phyloP scores from a whole-genome alignment of 1,284 basidiomycete genomes.

The Kwoniella shivajii region DNA sequence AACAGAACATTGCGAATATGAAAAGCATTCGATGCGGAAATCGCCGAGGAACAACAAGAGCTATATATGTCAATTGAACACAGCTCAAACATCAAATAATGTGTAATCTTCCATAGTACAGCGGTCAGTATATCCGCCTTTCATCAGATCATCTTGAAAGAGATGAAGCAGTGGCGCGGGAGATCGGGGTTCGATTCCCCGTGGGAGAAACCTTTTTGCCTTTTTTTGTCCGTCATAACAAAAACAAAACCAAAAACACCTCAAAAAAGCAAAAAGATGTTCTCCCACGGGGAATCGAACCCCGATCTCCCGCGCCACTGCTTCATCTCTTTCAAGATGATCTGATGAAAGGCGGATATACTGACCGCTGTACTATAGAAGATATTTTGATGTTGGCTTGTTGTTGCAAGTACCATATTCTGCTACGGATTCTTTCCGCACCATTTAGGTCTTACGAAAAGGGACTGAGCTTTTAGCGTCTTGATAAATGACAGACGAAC shows the following conservation, averaged over 20 bases:
- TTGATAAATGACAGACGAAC: too few relatives aligned
- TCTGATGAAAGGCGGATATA: slow-evolving; percentile 15
- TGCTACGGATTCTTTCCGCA: too few relatives aligned
- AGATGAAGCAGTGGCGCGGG: slow-evolving; percentile 1
- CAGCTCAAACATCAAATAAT: background rate
- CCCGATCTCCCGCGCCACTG: slow-evolving; percentile 9
- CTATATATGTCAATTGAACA: too few relatives aligned
- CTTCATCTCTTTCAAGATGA: background rate
- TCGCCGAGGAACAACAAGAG: too few relatives aligned
- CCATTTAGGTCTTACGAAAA: too few relatives aligned
- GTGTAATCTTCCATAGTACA: background rate
- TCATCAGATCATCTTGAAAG: background rate
- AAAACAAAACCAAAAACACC: background rate
- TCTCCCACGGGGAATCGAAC: slow-evolving; percentile 12
- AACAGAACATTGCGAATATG: too few relatives aligned
- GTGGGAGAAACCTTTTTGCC: slow-evolving; percentile 13
- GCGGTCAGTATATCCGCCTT: slow-evolving; percentile 1
- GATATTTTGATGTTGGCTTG: background rate
- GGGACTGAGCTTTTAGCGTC: too few relatives aligned
- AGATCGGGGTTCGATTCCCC: slow-evolving; percentile 12
- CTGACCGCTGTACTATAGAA: slow-evolving; percentile 12
- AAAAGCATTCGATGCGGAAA: too few relatives aligned
- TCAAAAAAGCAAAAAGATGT: slow-evolving; percentile 15
- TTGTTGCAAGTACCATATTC: too few relatives aligned
- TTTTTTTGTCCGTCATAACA: slow-evolving; percentile 13